Evolutionary conservation across 2,329 filamentous ascomycete species (phyloP), one percentile per base, ranked within the genome.

Genomic region (Alternaria sp.): DNA sequence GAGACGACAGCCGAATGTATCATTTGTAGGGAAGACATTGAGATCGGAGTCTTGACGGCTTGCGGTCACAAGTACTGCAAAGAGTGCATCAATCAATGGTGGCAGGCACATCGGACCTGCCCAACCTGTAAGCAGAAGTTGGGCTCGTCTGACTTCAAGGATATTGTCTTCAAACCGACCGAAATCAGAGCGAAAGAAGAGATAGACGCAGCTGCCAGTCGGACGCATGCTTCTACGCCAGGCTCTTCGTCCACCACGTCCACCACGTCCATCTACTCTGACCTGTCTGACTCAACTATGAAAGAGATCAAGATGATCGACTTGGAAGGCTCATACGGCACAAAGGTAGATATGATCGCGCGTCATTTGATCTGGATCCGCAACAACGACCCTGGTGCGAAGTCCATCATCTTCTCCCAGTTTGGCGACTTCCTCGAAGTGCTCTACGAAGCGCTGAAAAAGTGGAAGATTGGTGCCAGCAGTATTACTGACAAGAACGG

Each of bases 401-500:
- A 98, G 77, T 92, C 92, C 0, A 91, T 99, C 76, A 86, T 98
- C n/a, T 99, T 97, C 79, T 96, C 93, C 1, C 95, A 98, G 80
- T 96, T 93, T 78, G 87, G 87, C 59, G 90, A 92, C 57, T 98
- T 97, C 70, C 84, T 98, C 2, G 83, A 86, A 1, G 89, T 97
- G 7, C 84, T 98, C 1, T 85, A 85, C 9, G 85, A 84, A 10
- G 95, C 93, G 0, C 90, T 98, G 54, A 75, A 79, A 2, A 84
- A 86, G 5, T 92, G 93, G 79, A 87, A 88, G 52, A 95, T 99
- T 66, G 89, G 90, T 1, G 90, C 86, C 71, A 87, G 89, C 9
- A 89, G 88, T 5, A 91, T 97, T 59, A 88, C 91, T 61, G 86
- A 87, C 13, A 83, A 86, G 12, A 82, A 88, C 62, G 93, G 93